phyloP scores from a whole-genome alignment of 1,284 basidiomycete genomes.

The Puccinia horiana region DNA sequence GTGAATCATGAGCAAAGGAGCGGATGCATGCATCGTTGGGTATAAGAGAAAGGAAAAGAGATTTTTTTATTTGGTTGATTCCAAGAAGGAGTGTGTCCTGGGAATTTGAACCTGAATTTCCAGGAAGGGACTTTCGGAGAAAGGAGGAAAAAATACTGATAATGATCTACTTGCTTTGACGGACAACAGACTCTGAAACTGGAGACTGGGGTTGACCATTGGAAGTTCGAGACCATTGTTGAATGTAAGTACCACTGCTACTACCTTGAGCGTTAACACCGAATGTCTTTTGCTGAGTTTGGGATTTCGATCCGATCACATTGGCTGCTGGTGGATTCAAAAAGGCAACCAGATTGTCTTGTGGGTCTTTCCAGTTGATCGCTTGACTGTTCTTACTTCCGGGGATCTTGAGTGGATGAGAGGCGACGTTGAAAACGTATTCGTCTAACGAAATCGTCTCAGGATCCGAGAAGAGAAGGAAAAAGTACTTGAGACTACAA shows the following conservation, averaged over 20 bases:
- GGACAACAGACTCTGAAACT: conserved; percentile 1
- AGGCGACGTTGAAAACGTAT: conserved; percentile 63
- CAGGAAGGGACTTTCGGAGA: background rate
- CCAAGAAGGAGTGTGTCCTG: background rate
- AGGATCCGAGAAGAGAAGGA: conserved; percentile 62
- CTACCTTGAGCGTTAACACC: background rate
- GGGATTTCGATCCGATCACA: background rate
- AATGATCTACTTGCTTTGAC: background rate
- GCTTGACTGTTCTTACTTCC: background rate
- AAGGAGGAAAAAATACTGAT: background rate
- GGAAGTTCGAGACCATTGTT: conserved; percentile 43
- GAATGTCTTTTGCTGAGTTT: background rate
- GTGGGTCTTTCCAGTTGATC: conserved; percentile 29
- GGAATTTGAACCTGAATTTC: background rate
- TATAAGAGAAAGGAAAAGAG: background rate
- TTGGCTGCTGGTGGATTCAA: conserved; percentile 38
- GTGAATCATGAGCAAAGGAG: background rate
- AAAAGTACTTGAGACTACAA: conserved; percentile 53
- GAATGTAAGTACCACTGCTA: conserved; percentile 31
- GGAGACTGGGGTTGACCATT: background rate
- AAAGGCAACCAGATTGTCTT: conserved; percentile 5
- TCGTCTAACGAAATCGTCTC: conserved; percentile 64
- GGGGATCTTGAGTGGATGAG: conserved; percentile 47
- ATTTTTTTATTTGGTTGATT: background rate
- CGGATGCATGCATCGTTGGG: conserved; percentile 3